These are phyloP conservation scores for Amanita polypyramis DNA, from an alignment of 768 basidiomycete genomes.

Conservation along the genomic window DNA sequence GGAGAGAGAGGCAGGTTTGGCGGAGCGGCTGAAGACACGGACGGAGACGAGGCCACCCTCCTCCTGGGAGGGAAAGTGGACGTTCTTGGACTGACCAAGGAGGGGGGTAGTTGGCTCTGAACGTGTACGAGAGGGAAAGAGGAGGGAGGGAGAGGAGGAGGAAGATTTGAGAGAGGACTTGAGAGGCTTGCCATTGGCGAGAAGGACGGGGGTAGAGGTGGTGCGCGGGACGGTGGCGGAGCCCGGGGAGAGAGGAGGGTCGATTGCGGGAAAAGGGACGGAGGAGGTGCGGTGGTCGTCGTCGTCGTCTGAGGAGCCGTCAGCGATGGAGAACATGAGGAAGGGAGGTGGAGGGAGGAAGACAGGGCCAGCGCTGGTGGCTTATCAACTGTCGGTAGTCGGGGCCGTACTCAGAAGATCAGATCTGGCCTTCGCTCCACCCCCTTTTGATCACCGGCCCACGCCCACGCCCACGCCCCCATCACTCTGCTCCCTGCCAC, in stretches of 20 bases:
- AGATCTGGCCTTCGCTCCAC: no score
- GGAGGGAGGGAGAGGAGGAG: slow-evolving; percentile 37
- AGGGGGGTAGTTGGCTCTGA: slow-evolving; percentile 55
- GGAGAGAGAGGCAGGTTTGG: slow-evolving; percentile 52
- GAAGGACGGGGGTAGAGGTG: slow-evolving; percentile 32
- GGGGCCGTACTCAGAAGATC: no score
- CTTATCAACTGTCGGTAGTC: no score
- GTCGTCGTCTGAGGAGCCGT: slow-evolving; percentile 2
- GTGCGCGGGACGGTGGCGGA: slow-evolving; percentile 25
- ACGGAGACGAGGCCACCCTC: slow-evolving; percentile 53
- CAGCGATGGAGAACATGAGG: background rate
- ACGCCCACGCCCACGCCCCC: no score
- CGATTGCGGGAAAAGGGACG: slow-evolving; percentile 16
- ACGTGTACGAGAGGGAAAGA: slow-evolving; percentile 26
- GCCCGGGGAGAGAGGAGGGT: slow-evolving; percentile 11
- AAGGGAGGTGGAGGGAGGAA: background rate
- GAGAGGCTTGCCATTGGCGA: slow-evolving; percentile 76
- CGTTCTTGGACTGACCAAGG: slow-evolving; percentile 46
- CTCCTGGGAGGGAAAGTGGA: slow-evolving; percentile 73
- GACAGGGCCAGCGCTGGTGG: no score
- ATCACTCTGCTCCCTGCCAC: no score
- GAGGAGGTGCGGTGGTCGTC: slow-evolving; percentile 12
- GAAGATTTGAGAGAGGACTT: slow-evolving; percentile 73
- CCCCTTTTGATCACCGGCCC: no score
- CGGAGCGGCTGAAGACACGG: slow-evolving; percentile 53